Base-by-base conservation (phyloP, 805 yeast genomes). In the Nakazawaea siamensis region DNA sequence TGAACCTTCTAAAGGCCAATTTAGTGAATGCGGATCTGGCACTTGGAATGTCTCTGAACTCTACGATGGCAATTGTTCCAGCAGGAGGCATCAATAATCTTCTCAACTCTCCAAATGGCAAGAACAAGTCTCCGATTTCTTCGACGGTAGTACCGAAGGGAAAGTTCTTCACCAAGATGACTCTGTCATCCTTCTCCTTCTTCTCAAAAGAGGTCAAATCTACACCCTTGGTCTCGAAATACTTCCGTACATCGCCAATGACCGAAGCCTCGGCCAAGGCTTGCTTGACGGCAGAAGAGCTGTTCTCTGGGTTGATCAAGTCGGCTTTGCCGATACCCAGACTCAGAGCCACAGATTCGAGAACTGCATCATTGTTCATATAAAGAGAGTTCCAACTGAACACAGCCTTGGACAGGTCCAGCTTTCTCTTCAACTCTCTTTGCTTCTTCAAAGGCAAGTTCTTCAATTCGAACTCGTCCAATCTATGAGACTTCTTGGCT, bases 221-320 rank as follows among this genome's bases (percentile, higher is more conserved):
- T 28, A 92, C 84, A 24, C 95, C 94, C 51, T 80, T 80, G 17
- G 64, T 58, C 54, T 86, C 95, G 56, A 92, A 92, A 58, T 77
- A 92, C 46, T 75, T 74, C 50, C 95, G 73, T 10, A 92, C 95
- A 55, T 81, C 92, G 29, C 88, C 92, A 49, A 92, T 79, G 13
- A 88, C 95, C 51, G 87, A 92, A 2, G 97, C 94, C 61, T 92
- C 98, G 0, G 98, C 97, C 43, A 92, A 69, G 0, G 98, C 97
- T 58, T 88, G 97, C 53, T 88, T 85, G 11, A 92, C 97, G 1
- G 95, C 97, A 34, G 95, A 81, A 40, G 69, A 77, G 6, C 94
- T 70, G 44, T 78, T 84, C 47, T 85, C 82, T 1, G 96, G 90
- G 55, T 92, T 94, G 41, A 92, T 72, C 50, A 92, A 68, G 38